A percentile compares a stretch with the other conserved stretches of the same genome.
These are phyloP conservation scores for Oleoguttula mirabilis DNA, from an alignment of 495 filamentous ascomycete species.

Conservation along the genomic window DNA sequence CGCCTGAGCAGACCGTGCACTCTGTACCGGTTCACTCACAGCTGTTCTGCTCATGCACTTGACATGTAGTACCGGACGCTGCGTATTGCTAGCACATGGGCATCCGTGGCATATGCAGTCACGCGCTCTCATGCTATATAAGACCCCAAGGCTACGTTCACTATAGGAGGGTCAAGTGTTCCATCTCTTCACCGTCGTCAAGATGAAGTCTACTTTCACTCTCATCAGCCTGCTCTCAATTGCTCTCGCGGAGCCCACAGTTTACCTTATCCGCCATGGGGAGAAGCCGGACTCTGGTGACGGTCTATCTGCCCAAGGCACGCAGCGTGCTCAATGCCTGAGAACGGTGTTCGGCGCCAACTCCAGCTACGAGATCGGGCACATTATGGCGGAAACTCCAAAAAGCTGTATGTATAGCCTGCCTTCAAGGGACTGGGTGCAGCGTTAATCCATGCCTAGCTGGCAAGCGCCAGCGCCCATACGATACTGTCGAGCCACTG, in stretches of 20 bases:
- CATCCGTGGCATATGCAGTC: too few species aligned
- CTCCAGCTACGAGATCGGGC: background rate
- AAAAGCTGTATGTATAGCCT: background rate
- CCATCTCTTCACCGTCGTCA: too few species aligned
- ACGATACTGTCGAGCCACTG: conserved; percentile 41
- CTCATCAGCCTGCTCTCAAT: background rate
- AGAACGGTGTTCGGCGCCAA: background rate
- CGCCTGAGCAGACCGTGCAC: too few species aligned
- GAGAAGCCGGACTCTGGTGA: background rate
- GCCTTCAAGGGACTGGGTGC: too few species aligned
- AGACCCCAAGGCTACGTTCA: too few species aligned
- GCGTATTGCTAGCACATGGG: too few species aligned
- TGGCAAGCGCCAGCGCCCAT: conserved; percentile 39
- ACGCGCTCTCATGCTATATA: too few species aligned
- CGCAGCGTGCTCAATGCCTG: background rate
- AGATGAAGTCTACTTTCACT: background rate
- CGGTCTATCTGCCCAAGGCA: background rate
- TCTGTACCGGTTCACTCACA: too few species aligned
- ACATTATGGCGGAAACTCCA: background rate
- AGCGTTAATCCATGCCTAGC: too few species aligned
- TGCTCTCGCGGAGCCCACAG: background rate
- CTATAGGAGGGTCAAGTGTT: too few species aligned
- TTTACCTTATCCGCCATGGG: background rate
- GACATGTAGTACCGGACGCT: too few species aligned
- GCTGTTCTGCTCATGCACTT: too few species aligned